phyloP scores from a whole-genome alignment of 192 early-diverging fungal species.

The Coemansia sp. region DNA sequence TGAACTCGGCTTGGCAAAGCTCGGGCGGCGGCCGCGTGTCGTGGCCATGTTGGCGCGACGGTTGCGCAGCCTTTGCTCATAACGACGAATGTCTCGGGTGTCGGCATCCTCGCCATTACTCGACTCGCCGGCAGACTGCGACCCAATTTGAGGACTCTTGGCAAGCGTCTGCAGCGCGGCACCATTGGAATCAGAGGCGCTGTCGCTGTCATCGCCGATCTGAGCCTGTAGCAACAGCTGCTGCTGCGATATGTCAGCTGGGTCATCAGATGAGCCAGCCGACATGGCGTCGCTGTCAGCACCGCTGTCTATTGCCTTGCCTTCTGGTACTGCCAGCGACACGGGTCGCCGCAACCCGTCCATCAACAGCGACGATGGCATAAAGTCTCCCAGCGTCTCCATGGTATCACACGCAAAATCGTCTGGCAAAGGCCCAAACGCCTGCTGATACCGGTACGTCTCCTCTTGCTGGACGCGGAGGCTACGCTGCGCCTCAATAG shows the following conservation, averaged over 20 bases:
- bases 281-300: slow-evolving; percentile 22
- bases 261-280: slow-evolving; percentile 8
- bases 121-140: background rate
- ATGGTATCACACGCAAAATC: slow-evolving; percentile 12
- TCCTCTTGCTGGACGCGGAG: slow-evolving; percentile 43
- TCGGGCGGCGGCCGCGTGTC: slow-evolving; percentile 17
- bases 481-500: slow-evolving; percentile 31
- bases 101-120: slow-evolving; percentile 29
- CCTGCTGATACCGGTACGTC: slow-evolving; percentile 43
- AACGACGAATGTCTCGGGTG: slow-evolving; percentile 36
- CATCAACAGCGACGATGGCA: slow-evolving; percentile 15
- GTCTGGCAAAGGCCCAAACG: slow-evolving; percentile 41
- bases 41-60: slow-evolving; percentile 28
- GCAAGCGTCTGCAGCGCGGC: background rate
- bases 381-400: slow-evolving; percentile 41
- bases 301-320: background rate
- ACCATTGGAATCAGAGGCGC: background rate
- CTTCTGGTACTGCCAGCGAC: background rate
- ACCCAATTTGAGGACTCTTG: background rate
- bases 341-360: background rate
- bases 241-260: background rate
- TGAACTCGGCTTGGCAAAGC: background rate
- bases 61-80: slow-evolving; percentile 39
- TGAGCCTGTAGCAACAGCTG: background rate
- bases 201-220: background rate